These are phyloP conservation scores for Rhododendron mucronatum DNA, from an alignment of 148 eudicot genomes.

Conservation along the genomic window DNA sequence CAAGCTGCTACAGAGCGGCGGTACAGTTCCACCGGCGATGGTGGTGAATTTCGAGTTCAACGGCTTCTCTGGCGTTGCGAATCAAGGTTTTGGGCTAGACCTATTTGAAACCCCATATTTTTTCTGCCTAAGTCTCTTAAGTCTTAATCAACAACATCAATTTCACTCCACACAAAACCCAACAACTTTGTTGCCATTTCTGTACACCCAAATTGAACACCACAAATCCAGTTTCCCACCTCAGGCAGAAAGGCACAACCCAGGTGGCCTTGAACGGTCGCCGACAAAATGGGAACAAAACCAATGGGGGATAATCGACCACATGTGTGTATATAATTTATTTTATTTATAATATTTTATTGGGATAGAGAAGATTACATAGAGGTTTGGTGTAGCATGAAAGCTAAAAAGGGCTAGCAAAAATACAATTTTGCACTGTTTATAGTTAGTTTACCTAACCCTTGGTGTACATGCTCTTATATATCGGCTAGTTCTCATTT, in stretches of 20 bases:
- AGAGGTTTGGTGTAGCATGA: no score
- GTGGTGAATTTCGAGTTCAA: constrained; percentile 29
- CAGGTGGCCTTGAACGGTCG: constrained; percentile 23
- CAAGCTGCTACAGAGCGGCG: constrained; percentile 48
- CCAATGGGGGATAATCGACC: no score
- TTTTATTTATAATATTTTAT: no score
- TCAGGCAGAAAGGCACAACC: constrained; percentile 53
- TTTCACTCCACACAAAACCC: constrained; percentile 37
- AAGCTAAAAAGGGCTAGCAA: no score
- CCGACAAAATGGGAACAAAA: no score
- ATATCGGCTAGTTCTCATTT: no score
- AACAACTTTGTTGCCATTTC: constrained; percentile 7
- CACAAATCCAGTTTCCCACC: constrained; percentile 35
- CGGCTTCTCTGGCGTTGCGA: constrained; percentile 41
- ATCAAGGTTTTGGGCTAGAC: constrained; percentile 43
- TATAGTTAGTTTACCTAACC: no score
- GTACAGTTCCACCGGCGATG: neutral
- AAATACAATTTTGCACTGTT: no score
- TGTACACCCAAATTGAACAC: constrained; percentile 33
- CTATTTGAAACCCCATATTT: constrained; percentile 35
- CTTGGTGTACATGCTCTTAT: no score
- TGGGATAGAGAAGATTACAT: no score
- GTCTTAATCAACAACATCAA: constrained; percentile 45
- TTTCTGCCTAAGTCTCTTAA: constrained; percentile 34
- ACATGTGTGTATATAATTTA: no score